Conservation (phyloP, 1,284 basidiomycete genomes). For the Gomphus sp. region DNA sequence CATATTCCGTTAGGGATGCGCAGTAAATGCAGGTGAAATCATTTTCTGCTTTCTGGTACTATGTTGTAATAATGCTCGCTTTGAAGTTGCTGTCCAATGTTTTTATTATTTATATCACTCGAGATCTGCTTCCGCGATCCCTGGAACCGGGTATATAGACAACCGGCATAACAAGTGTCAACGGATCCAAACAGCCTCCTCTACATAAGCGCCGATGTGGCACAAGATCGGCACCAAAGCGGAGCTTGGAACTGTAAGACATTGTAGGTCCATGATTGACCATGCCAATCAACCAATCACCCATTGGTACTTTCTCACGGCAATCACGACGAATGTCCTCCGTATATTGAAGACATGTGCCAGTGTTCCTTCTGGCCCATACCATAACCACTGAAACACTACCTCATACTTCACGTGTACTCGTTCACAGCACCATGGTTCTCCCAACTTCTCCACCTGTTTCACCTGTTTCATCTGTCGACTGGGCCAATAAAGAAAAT, state of each 20-base stretch:
- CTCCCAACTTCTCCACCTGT: neutral
- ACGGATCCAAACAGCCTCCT: too few species aligned
- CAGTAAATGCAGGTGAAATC: neutral
- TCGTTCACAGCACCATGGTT: neutral
- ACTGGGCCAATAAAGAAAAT: too few species aligned
- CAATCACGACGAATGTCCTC: too few species aligned
- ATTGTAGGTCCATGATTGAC: conserved; percentile 4
- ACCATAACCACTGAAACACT: neutral
- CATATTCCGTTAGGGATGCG: neutral
- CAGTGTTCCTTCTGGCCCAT: neutral
- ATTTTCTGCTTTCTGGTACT: neutral
- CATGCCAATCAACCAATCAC: neutral
- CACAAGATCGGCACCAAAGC: too few species aligned
- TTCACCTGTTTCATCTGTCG: too few species aligned
- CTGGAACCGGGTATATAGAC: too few species aligned
- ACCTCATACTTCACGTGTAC: neutral
- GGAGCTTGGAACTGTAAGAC: neutral
- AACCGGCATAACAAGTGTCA: too few species aligned
- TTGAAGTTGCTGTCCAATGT: neutral
- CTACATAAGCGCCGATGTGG: too few species aligned
- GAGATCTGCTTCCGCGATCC: neutral
- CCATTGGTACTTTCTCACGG: neutral
- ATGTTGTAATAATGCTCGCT: neutral
- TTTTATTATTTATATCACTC: neutral
- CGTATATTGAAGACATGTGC: neutral